Evolutionary conservation across 2,329 filamentous ascomycete genomes (phyloP), one percentile per base, ranked within the genome.

Genomic region (Trichoderma polysporum): DNA sequence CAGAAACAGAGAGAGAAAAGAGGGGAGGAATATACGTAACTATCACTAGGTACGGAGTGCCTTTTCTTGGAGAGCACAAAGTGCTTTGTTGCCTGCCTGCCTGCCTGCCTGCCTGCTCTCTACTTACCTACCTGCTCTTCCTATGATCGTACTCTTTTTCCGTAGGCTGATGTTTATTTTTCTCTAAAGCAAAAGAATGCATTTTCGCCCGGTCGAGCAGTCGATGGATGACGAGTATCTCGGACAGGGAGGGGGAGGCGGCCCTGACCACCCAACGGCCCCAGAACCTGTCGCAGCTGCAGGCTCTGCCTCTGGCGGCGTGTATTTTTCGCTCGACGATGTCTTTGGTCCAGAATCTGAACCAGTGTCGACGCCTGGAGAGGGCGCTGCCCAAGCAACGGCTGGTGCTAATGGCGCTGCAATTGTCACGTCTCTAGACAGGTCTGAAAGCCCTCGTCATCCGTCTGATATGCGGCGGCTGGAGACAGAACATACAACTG

Each of bases 401-500:
- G 19, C 33, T 35, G 33, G 33, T 35, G 7, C 9, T 35, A 45
- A 19, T 45, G 41, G n/a, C n/a, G 35, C 25, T 4, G 47, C 47
- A 4, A 10, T 17, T 9, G 37, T 57, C 7, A 17, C 66, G 13
- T 58, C 41, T 35, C 52, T 58, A 6, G 52, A 53, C 5, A 29
- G 60, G n/a, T 49, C 58, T 6, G 50, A 39, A 27, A 50, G 31
- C 68, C 19, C 49, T n/a, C 47, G 70, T 60, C 82, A 86, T 63
- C 82, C 81, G 35, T 86, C 82, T 74, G 93, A 97, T 72, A 85
- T 95, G 59, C 88, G 86, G 22, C 88, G 91, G 27, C 85, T 97
- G 17, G 88, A 91, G 73, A 85, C 87, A 49, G 89, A 91, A 65
- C 93, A 97, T 76, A 86, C 88, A 61, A 97, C 91, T 8, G 89